Percentiles rank a stretch among this genome's conserved stretches.
Evolutionary conservation across 495 filamentous ascomycete genomes (phyloP).

Genomic region (Penicillium silybi): DNA sequence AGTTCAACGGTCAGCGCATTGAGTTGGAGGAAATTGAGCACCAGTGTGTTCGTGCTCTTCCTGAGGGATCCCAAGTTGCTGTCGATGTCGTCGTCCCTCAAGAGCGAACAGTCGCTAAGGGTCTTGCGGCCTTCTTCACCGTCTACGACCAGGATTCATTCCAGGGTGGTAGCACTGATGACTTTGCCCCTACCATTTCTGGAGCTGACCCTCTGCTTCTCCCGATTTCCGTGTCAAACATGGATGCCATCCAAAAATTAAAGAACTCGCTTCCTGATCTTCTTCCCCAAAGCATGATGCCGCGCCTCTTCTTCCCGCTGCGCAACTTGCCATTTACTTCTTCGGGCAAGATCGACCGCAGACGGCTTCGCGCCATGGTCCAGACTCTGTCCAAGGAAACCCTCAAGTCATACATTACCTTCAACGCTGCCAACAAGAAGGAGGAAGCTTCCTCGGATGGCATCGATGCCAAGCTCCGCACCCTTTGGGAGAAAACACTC

Average conservation of each 20-base stretch:
- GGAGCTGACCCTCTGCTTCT: constrained; percentile 29
- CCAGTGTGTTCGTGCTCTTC: constrained; percentile 36
- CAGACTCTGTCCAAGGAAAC: constrained; percentile 37
- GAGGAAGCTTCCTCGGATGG: constrained; percentile 22
- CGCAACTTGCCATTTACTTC: constrained; percentile 50
- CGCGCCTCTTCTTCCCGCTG: constrained; percentile 57
- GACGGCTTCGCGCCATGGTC: constrained; percentile 44
- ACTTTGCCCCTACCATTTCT: constrained; percentile 14
- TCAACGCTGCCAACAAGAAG: constrained; percentile 22
- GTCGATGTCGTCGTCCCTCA: constrained; percentile 42
- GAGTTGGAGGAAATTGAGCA: constrained; percentile 65
- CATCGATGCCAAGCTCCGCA: constrained; percentile 30
- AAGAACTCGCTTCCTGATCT: constrained; percentile 31
- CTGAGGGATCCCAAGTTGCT: constrained; percentile 33
- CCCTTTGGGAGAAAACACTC: constrained; percentile 36
- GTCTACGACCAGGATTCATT: constrained; percentile 14
- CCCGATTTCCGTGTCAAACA: constrained; percentile 29
- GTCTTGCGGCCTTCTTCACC: constrained; percentile 44
- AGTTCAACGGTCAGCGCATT: constrained; percentile 62
- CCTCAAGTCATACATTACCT: constrained; percentile 37
- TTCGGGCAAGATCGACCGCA: constrained; percentile 61
- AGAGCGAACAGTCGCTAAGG: constrained; percentile 30
- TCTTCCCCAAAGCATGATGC: constrained; percentile 57
- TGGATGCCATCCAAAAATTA: constrained; percentile 30
- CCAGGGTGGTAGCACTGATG: constrained; percentile 18